Percentiles rank a stretch among this genome's conserved stretches.
Evolutionary conservation across 768 basidiomycete species (phyloP).

Genomic region (Suillus placidus): DNA sequence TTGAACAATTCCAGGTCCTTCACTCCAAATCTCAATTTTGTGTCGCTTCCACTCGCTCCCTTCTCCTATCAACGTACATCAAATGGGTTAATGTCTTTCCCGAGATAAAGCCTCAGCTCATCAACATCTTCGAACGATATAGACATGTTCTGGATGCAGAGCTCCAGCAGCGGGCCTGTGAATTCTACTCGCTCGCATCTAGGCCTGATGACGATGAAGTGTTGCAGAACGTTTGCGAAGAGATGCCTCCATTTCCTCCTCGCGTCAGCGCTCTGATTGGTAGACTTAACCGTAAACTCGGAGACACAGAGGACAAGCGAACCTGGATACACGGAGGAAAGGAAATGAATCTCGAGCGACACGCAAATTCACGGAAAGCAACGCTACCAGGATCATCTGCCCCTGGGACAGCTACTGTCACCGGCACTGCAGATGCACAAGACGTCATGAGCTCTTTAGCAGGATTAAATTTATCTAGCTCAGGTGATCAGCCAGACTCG

Average conservation of each 20-base stretch:
- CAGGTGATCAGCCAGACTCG: constrained; percentile 21
- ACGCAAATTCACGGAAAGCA: constrained; percentile 56
- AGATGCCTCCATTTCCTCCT: constrained; percentile 98
- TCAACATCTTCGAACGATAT: constrained; percentile 96
- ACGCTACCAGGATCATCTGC: constrained; percentile 37
- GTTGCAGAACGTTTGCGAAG: constrained; percentile 93
- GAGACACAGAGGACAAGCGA: constrained; percentile 92
- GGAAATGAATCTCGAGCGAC: constrained; percentile 83
- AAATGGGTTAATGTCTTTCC: constrained; percentile 99
- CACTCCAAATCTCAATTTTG: constrained; percentile 97
- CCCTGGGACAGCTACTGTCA: constrained; percentile 39
- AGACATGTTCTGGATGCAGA: constrained; percentile 97
- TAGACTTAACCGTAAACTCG: constrained; percentile 85
- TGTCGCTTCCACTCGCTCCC: constrained; percentile 85
- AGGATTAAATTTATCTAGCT: constrained; percentile 71
- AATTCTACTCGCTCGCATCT: constrained; percentile 87
- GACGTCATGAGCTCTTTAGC: constrained; percentile 76
- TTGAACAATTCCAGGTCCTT: constrained; percentile 90
- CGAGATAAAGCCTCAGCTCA: constrained; percentile 91
- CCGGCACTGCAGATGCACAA: constrained; percentile 40
- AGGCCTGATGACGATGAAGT: constrained; percentile 90
- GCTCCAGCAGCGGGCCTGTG: constrained; percentile 97
- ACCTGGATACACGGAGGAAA: constrained; percentile 97
- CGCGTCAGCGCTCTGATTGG: constrained; percentile 89
- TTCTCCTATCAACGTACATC: constrained; percentile 95